These are phyloP conservation scores for Cyberlindnera meyerae DNA, from an alignment of 805 yeast species.

Conservation along the genomic window DNA sequence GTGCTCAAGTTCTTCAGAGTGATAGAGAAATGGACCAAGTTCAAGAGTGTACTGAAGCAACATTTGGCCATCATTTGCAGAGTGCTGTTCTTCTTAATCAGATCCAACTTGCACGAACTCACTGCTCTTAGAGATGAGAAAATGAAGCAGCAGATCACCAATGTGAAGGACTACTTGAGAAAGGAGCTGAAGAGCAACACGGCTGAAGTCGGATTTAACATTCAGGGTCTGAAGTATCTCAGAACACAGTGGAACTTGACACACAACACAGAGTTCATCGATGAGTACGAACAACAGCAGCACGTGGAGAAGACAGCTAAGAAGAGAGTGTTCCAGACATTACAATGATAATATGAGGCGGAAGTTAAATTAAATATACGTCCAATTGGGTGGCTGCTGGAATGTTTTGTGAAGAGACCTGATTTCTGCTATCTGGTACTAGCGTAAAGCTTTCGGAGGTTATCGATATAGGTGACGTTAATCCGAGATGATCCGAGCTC, in stretches of 20 bases:
- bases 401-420: neutral
- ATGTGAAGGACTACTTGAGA: slow-evolving; percentile 61
- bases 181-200: slow-evolving; percentile 45
- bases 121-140: slow-evolving; percentile 60
- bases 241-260: slow-evolving; percentile 73
- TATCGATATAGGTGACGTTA: too few species aligned
- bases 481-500: too few species aligned
- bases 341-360: slow-evolving; percentile 17
- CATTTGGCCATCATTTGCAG: slow-evolving; percentile 65
- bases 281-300: slow-evolving; percentile 52
- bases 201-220: slow-evolving; percentile 71
- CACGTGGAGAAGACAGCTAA: slow-evolving; percentile 51
- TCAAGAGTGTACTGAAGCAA: slow-evolving; percentile 39
- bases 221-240: slow-evolving; percentile 73
- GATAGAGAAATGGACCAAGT: slow-evolving; percentile 68
- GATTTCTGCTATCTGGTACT: too few species aligned
- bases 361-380: too few species aligned
- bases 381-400: neutral
- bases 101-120: slow-evolving; percentile 74
- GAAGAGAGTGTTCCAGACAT: slow-evolving; percentile 71
- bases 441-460: too few species aligned
- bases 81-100: slow-evolving; percentile 68
- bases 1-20: slow-evolving; percentile 66
- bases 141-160: slow-evolving; percentile 58
- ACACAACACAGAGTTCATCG: slow-evolving; percentile 72